Evolutionary conservation across 805 yeast genomes (phyloP), one percentile per base, ranked within the genome.

Genomic region (Saccharomycopsis synnaedendra): DNA sequence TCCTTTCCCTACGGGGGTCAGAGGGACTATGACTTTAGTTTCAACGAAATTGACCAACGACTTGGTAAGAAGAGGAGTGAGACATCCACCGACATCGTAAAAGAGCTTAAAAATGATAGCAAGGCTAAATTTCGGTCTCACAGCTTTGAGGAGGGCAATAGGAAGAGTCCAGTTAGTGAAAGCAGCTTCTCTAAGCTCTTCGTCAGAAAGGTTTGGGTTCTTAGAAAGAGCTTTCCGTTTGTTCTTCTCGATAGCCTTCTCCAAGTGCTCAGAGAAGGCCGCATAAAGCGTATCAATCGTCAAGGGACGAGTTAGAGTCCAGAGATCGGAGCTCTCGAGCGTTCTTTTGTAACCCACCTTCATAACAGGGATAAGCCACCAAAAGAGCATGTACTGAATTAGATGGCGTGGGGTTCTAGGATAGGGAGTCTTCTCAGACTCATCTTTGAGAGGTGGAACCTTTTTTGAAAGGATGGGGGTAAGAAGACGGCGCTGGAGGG

Each of bases 281-380:
- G 46, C 55, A 47, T 68, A 66, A 49, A 74, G 58, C 10, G 55
- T 55, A 32, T 75, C 75, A 36, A 73, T 64, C 9, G 65, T 58
- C 62, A 69, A 63, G 35, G 65, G 64, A 1, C 68, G 66, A 27
- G 71, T 72, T 52, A 76, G 60, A 32, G 57, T 58, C 54, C 59
- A 83, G 54, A 83, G 59, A 62, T 85, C 93, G 43, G 74, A 71
- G 1, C 82, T 78, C 40, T 74, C 75, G 41, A 84, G 62, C 0
- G 89, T 82, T 57, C 93, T 69, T 60, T 77, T 80, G 61, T 84
- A 84, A 5, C 94, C 93, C 5, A 74, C 72, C 10, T 62, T 64
- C 68, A 85, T 63, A 39, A 84, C 56, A 0, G 88, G 88, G 30
- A 63, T 56, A 42, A 84, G 62, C 89, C 90, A 85, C 76, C 80